Conservation (phyloP, 768 basidiomycete species). For the Butyriboletus loyo region DNA sequence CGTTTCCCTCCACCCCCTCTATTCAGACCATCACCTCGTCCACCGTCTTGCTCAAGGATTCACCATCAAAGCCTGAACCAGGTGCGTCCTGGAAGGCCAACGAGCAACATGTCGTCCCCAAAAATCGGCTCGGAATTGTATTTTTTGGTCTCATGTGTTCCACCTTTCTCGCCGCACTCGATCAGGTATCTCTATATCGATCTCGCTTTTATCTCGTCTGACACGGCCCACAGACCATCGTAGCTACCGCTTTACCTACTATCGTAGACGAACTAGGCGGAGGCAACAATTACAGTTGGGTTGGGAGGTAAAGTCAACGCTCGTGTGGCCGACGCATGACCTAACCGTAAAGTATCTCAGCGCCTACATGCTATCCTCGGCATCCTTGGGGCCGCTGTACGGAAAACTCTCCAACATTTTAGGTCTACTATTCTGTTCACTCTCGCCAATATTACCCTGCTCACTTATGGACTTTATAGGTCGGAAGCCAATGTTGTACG, state of each 20-base stretch:
- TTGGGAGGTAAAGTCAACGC: conserved; percentile 36
- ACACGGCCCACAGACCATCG: conserved; percentile 36
- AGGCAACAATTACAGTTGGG: conserved; percentile 47
- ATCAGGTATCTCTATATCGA: conserved; percentile 33
- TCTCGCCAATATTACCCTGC: neutral
- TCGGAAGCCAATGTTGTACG: conserved; percentile 38
- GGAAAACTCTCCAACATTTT: conserved; percentile 46
- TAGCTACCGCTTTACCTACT: conserved; percentile 49
- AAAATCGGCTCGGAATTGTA: conserved; percentile 41
- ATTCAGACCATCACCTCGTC: conserved; percentile 6
- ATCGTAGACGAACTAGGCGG: conserved; percentile 45
- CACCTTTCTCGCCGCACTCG: conserved; percentile 46
- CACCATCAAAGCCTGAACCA: conserved; percentile 14
- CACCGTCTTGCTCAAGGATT: neutral
- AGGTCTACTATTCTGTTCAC: conserved; percentile 21
- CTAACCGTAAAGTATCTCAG: conserved; percentile 19
- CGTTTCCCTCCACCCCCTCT: neutral
- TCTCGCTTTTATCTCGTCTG: neutral
- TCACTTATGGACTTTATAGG: conserved; percentile 18
- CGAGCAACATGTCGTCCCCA: conserved; percentile 42
- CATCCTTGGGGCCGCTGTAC: conserved; percentile 42
- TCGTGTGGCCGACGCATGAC: neutral
- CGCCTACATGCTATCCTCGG: conserved; percentile 46
- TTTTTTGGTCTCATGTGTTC: conserved; percentile 44
- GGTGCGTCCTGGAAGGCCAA: conserved; percentile 37